A percentile compares a stretch with the other conserved stretches of the same genome.
Conservation (phyloP, 306 rosid species). For the Nissolia schottii region DNA sequence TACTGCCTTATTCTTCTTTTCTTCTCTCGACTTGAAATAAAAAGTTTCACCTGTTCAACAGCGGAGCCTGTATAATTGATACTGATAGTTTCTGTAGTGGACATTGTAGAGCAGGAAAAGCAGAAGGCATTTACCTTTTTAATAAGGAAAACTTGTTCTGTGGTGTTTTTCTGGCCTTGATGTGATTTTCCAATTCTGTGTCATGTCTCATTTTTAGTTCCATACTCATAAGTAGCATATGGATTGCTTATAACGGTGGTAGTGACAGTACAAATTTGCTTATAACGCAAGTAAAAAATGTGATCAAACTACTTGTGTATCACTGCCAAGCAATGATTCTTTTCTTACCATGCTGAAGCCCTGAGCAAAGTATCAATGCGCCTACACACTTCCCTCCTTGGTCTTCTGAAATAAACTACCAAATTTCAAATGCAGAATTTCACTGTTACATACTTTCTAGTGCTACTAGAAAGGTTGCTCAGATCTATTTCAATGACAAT, state of each 20-base stretch:
- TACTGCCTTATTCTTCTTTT: neutral
- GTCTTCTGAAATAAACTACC: neutral
- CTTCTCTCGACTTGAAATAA: neutral
- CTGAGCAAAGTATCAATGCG: neutral
- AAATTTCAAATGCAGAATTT: neutral
- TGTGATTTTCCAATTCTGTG: neutral
- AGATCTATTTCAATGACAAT: neutral
- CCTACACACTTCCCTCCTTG: neutral
- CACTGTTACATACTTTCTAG: neutral
- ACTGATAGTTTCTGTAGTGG: neutral
- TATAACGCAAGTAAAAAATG: neutral
- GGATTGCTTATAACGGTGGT: too few species aligned
- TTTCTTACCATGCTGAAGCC: neutral
- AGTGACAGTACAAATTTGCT: neutral
- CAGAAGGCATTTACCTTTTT: neutral
- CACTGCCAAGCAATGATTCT: neutral
- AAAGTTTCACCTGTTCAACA: constrained; percentile 6
- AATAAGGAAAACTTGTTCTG: neutral
- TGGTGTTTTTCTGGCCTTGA: neutral
- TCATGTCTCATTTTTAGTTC: constrained; percentile 1
- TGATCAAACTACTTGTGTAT: neutral
- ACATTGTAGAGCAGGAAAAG: neutral
- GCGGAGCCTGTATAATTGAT: neutral
- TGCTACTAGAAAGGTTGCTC: neutral
- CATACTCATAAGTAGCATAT: neutral